Conservation (phyloP, 169 alveolate species). For the Cyclospora cayetanensis region DNA sequence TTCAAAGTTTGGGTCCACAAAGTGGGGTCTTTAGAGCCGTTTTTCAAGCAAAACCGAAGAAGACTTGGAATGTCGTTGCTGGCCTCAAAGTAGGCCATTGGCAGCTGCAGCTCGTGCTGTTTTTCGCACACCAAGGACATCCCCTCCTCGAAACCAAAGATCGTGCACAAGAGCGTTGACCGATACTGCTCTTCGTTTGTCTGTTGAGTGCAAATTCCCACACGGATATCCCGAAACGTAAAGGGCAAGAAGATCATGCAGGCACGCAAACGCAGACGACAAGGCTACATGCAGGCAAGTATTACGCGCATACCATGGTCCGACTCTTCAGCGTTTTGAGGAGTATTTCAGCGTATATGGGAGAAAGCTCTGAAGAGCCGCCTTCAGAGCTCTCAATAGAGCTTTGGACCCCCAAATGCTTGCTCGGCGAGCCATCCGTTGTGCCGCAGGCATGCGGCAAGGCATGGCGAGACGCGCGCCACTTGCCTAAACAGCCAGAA, state of each 20-base stretch:
- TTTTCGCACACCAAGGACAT: conserved; percentile 62
- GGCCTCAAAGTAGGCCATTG: conserved; percentile 51
- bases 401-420: neutral
- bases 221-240: too few species aligned
- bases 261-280: neutral
- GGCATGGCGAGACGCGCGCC: conserved; percentile 19
- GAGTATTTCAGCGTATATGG: conserved; percentile 29
- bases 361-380: neutral
- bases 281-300: too few species aligned
- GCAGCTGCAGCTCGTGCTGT: conserved; percentile 56
- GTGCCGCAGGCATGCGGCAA: neutral
- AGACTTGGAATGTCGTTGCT: conserved; percentile 42
- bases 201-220: conserved; percentile 2
- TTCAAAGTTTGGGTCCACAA: conserved; percentile 63
- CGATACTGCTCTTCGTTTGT: conserved; percentile 63
- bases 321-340: conserved; percentile 37
- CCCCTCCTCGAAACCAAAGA: conserved; percentile 66
- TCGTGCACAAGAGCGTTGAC: conserved; percentile 52
- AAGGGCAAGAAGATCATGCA: neutral
- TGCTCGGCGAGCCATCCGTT: neutral
- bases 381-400: neutral
- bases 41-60: conserved; percentile 40
- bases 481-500: conserved; percentile 5
- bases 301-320: conserved; percentile 9
- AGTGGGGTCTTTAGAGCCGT: conserved; percentile 62